Base-by-base conservation (phyloP, 1,284 basidiomycete genomes). In the Melampsora americana region DNA sequence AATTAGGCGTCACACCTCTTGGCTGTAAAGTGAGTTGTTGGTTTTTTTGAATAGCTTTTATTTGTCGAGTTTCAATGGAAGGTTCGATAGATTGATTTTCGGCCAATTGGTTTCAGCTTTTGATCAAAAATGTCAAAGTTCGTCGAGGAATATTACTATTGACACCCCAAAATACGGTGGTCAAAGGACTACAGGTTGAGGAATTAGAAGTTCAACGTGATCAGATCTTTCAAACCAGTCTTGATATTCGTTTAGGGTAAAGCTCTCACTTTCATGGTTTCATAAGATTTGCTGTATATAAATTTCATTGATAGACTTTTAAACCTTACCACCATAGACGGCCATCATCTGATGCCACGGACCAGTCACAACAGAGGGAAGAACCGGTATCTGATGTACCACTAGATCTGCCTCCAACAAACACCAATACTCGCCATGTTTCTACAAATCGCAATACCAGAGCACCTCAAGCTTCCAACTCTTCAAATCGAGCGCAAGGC, bases 151-250 rank as follows among this genome's bases (percentile, higher is more conserved):
- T 79, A 1, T 56, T 80, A 62, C 73, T 80, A 18, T 71, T 80
- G 30, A 77, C 76, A 11, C 74, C 78, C 0, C 23, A 75, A 9
- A 79, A 78, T 67, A 78, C 78, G 44, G 44, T 53, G 2, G 73
- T 79, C 46, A 80, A 80, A 74, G 79, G 78, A 3, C 60, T 66
- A 39, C 66, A 75, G 50, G 77, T 79, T 39, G 78, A 79, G 56
- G 79, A 79, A 70, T 60, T 78, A 20, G 75, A 79, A 14, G 44
- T 46, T 1, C 66, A 71, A 14, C 46, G 59, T 0, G 77, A 78
- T 65, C 70, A 69, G 73, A 44, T 30, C 18, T 53, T 79, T 44
- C 78, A 78, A 48, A 77, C 77, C 53, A 18, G 39, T 12, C 67
- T 79, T 7, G 56, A 79, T 2, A 35, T 28, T 14, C 59, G 78